These are phyloP conservation scores for Flaveria brownii DNA, from an alignment of 129 eudicot genomes.

Conservation along the genomic window DNA sequence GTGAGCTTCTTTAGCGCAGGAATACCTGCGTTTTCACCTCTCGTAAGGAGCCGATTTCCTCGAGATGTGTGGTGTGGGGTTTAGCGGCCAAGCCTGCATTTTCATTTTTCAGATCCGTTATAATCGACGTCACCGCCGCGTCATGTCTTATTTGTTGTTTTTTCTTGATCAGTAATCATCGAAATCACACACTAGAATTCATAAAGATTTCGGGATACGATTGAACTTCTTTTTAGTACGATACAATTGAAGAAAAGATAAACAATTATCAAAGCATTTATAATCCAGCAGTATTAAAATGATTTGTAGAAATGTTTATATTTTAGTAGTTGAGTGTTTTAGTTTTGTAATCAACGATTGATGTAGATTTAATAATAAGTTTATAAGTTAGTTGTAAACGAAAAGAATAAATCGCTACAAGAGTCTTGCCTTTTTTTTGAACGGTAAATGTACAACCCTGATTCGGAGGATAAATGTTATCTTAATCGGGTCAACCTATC, in stretches of 20 bases:
- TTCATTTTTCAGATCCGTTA: slow-evolving; percentile 33
- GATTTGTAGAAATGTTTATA: too few relatives aligned
- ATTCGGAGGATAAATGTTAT: too few relatives aligned
- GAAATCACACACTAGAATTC: background rate
- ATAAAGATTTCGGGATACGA: slow-evolving; percentile 6
- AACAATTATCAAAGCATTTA: too few relatives aligned
- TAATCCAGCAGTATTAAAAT: too few relatives aligned
- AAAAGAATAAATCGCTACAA: background rate
- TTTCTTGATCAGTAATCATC: background rate
- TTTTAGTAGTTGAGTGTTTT: too few relatives aligned
- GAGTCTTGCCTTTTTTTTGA: background rate
- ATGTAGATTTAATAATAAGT: too few relatives aligned
- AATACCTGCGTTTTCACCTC: slow-evolving; percentile 2
- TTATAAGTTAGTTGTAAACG: too few relatives aligned
- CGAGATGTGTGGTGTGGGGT: slow-evolving; percentile 28
- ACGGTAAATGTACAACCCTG: too few relatives aligned
- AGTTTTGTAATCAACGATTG: too few relatives aligned
- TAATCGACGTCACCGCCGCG: slow-evolving; percentile 38
- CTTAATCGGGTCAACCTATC: too few relatives aligned
- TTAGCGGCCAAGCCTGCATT: slow-evolving; percentile 29
- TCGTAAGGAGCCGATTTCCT: slow-evolving; percentile 9
- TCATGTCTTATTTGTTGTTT: slow-evolving; percentile 18
- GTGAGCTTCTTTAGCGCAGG: slow-evolving; percentile 31
- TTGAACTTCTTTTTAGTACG: slow-evolving; percentile 1
- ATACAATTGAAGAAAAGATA: slow-evolving; percentile 5